Conservation (phyloP, 129 eudicot species). For the Helichrysum umbraculigerum region DNA sequence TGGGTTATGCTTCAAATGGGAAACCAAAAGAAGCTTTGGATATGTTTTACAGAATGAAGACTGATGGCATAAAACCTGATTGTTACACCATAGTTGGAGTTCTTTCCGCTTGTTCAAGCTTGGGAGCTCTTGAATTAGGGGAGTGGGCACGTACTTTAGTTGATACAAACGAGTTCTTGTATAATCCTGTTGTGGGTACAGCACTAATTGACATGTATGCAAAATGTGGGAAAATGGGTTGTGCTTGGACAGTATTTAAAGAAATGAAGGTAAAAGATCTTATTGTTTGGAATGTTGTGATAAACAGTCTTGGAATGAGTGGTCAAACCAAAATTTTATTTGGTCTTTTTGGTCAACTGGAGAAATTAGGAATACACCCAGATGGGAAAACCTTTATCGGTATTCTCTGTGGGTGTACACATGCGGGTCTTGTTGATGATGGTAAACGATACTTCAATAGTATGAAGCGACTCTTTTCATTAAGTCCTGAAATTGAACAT, state of each 20-base stretch:
- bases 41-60: slow-evolving; percentile 55
- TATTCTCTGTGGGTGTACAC: slow-evolving; percentile 81
- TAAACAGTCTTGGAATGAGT: slow-evolving; percentile 71
- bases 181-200: slow-evolving; percentile 74
- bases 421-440: slow-evolving; percentile 79
- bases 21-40: slow-evolving; percentile 81
- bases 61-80: slow-evolving; percentile 50
- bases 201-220: slow-evolving; percentile 85
- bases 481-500: slow-evolving; percentile 66
- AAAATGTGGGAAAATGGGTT: slow-evolving; percentile 65
- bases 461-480: slow-evolving; percentile 45
- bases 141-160: slow-evolving; percentile 66
- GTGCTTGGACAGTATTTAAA: slow-evolving; percentile 67
- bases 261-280: slow-evolving; percentile 66
- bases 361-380: slow-evolving; percentile 61
- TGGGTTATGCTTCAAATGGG: slow-evolving; percentile 84
- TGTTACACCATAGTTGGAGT: slow-evolving; percentile 74
- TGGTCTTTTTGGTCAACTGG: slow-evolving; percentile 53
- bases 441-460: slow-evolving; percentile 55
- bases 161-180: slow-evolving; percentile 47
- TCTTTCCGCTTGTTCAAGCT: slow-evolving; percentile 76
- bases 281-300: slow-evolving; percentile 75
- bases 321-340: slow-evolving; percentile 61
- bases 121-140: slow-evolving; percentile 79
- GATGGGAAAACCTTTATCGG: slow-evolving; percentile 79